Conservation (phyloP, 2,329 filamentous ascomycete species). For the Scedosporium minutisporum region DNA sequence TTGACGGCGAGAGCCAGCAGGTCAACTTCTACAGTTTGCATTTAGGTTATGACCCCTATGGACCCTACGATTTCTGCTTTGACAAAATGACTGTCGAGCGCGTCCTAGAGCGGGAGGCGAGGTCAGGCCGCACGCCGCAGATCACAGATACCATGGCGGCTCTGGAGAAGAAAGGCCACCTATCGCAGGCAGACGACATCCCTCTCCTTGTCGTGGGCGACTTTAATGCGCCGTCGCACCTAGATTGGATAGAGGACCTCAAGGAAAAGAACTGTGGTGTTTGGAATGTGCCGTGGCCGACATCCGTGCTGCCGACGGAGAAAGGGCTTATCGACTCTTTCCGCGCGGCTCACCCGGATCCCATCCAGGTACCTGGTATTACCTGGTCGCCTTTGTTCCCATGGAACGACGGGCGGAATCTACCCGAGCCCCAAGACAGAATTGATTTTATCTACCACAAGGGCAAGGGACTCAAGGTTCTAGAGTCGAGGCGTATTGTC, state of each 20-base stretch:
- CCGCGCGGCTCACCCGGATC: constrained; percentile 25
- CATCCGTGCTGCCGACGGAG: constrained; percentile 22
- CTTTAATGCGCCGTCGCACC: constrained; percentile 33
- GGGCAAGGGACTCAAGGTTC: constrained; percentile 19
- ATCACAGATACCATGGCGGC: constrained; percentile 23
- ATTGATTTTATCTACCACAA: constrained; percentile 34
- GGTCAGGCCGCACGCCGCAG: constrained; percentile 27
- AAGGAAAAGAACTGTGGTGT: constrained; percentile 26
- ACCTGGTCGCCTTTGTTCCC: constrained; percentile 32
- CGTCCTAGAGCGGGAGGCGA: constrained; percentile 23
- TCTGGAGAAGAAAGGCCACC: constrained; percentile 18
- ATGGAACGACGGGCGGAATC: constrained; percentile 17
- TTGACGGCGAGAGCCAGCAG: constrained; percentile 21
- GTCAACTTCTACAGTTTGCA: constrained; percentile 27
- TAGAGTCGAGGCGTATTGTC: constrained; percentile 20
- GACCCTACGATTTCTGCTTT: constrained; percentile 33
- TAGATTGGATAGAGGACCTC: constrained; percentile 27
- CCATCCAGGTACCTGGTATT: constrained; percentile 19
- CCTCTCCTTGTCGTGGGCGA: constrained; percentile 30
- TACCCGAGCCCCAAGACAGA: constrained; percentile 27
- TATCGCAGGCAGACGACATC: constrained; percentile 19
- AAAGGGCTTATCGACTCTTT: constrained; percentile 30
- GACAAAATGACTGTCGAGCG: constrained; percentile 21
- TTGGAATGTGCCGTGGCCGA: constrained; percentile 26
- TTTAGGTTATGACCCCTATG: constrained; percentile 28